Evolutionary conservation across 176 grass and related monocot genomes (phyloP).

Genomic region (Thalia dealbata): DNA sequence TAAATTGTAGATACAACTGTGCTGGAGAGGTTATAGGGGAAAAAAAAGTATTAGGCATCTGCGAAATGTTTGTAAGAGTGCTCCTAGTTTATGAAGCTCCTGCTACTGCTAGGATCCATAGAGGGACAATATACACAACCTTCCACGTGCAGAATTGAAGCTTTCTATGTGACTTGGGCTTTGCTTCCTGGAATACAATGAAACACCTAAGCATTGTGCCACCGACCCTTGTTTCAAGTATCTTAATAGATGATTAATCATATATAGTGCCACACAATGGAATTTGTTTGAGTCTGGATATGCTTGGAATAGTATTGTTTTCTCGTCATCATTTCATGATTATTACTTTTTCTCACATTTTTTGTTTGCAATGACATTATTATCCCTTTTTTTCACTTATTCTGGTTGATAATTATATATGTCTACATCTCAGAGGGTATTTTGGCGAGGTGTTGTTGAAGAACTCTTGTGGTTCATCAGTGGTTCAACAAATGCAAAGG

Average conservation of each 20-base stretch:
- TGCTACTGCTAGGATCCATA: too few relatives aligned
- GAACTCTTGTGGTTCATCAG: constrained; percentile 91
- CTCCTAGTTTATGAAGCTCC: too few relatives aligned
- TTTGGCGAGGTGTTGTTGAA: constrained; percentile 81
- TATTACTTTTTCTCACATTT: too few relatives aligned
- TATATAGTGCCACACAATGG: background rate
- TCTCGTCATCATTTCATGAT: background rate
- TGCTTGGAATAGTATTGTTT: background rate
- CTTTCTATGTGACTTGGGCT: too few relatives aligned
- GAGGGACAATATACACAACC: too few relatives aligned
- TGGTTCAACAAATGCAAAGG: constrained; percentile 81
- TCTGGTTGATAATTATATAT: background rate
- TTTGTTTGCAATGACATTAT: background rate
- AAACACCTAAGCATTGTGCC: too few relatives aligned
- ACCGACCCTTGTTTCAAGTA: too few relatives aligned
- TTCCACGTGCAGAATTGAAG: too few relatives aligned
- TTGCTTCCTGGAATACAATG: too few relatives aligned
- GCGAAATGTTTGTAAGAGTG: too few relatives aligned
- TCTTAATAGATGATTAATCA: too few relatives aligned
- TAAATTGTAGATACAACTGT: background rate
- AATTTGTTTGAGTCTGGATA: background rate
- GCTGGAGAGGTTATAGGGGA: background rate
- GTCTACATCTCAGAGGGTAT: constrained; percentile 49
- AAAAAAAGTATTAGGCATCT: too few relatives aligned
- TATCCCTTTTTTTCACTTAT: background rate